Base-by-base conservation (phyloP, 148 eudicot species). In the Agrostemma githago region DNA sequence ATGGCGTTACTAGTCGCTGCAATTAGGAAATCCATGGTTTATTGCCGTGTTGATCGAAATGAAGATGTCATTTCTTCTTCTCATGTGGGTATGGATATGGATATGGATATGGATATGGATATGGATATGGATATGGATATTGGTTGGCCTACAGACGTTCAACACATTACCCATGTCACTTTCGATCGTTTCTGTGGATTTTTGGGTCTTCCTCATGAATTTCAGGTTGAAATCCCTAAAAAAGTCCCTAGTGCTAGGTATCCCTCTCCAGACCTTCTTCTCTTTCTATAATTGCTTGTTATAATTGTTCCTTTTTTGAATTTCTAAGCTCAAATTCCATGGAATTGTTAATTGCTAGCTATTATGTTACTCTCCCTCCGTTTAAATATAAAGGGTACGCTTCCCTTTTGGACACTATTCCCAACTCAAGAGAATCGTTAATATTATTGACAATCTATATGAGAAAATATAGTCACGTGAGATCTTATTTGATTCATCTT, bases 131-230 rank as follows among this genome's bases (percentile, higher is more conserved):
- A 93, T 51, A 91, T 94, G 98, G 98, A 94, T 21, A 94, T 94
- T 77, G 97, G 98, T 16, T 91, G 97, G 89, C 98, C 98, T n/a
- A 94, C 96, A 8, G 82, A 94, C 64, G 98, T 94, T 14, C 86
- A 86, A 48, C 98, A 94, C 74, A 74, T 94, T 19, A 86, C 93
- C 20, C 98, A 91, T 76, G 98, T 94, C 70, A 94, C 97, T 5
- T 94, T 94, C 43, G 98, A 94, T 68, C 79, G 96, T 8, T 94
- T 94, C 42, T 80, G 89, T 43, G 98, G 98, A 0, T 94, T 94
- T 74, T 71, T 89, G 74, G 98, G 98, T 21, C 93, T 94, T 71
- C 97, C 98, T 26, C 86, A 79, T 46, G 97, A 89, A 76, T 85
- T 87, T 60, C 79, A 87, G 70, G 86, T 87, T 76, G 93, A 86